Evolutionary conservation across 345 rosid genomes (phyloP).

Genomic region (Gynandropsis gynandra): DNA sequence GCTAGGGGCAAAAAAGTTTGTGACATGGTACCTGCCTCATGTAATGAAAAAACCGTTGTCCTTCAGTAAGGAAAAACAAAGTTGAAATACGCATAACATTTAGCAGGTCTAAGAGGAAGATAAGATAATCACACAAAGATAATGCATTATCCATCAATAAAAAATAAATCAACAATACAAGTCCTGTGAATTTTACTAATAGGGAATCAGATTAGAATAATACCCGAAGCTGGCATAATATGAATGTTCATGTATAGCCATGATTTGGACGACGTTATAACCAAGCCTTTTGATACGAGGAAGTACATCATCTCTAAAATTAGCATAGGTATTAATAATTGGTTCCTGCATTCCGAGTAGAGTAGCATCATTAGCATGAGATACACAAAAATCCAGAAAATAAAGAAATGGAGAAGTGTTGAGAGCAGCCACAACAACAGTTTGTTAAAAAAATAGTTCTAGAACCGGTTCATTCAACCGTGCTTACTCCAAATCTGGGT

Average conservation of each 20-base stretch:
- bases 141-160: too few species aligned
- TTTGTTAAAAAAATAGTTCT: too few species aligned
- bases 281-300: slow-evolving; percentile 93
- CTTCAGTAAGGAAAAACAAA: slow-evolving; percentile 16
- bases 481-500: too few species aligned
- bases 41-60: slow-evolving; percentile 22
- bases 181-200: not conserved
- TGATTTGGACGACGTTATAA: slow-evolving; percentile 93
- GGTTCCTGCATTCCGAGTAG: slow-evolving; percentile 60
- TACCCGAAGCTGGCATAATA: slow-evolving; percentile 99
- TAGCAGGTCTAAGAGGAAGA: slow-evolving; percentile 11
- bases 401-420: too few species aligned
- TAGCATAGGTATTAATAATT: slow-evolving; percentile 68
- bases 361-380: slow-evolving; percentile 9
- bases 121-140: too few species aligned
- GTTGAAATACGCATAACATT: not conserved
- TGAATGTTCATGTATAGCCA: slow-evolving; percentile 98
- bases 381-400: not conserved
- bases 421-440: too few species aligned
- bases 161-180: not conserved
- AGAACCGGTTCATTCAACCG: too few species aligned
- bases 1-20: slow-evolving; percentile 92
- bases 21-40: slow-evolving; percentile 83
- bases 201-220: slow-evolving; percentile 6
- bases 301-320: slow-evolving; percentile 91